phyloP scores from a whole-genome alignment of 1,284 basidiomycete genomes.

The Neonothopanus nambi region DNA sequence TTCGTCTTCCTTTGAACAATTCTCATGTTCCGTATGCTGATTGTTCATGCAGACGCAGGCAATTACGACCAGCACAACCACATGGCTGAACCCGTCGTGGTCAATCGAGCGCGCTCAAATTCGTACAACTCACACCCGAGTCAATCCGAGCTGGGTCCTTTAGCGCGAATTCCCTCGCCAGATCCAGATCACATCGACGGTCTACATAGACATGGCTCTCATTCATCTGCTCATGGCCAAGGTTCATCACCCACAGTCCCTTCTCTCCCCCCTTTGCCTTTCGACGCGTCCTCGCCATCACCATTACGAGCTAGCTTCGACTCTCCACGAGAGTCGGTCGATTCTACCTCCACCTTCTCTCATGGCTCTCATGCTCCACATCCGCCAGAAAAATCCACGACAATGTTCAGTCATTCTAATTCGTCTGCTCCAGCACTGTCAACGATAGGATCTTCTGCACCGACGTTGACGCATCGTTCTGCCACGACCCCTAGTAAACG shows the following conservation, averaged over 20 bases:
- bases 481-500: slow-evolving; percentile 71
- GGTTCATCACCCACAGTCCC: slow-evolving; percentile 32
- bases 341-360: slow-evolving; percentile 15
- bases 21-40: slow-evolving; percentile 12
- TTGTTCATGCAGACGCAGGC: slow-evolving; percentile 49
- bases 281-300: slow-evolving; percentile 41
- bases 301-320: slow-evolving; percentile 12
- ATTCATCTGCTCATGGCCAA: slow-evolving; percentile 42
- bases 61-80: slow-evolving; percentile 62
- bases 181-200: slow-evolving; percentile 88
- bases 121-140: slow-evolving; percentile 70
- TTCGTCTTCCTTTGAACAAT: slow-evolving; percentile 42
- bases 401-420: slow-evolving; percentile 76
- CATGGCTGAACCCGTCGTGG: slow-evolving; percentile 44
- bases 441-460: slow-evolving; percentile 43
- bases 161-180: slow-evolving; percentile 76
- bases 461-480: slow-evolving; percentile 59
- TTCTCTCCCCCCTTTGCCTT: slow-evolving; percentile 62
- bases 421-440: slow-evolving; percentile 89
- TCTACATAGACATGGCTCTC: slow-evolving; percentile 63
- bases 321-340: slow-evolving; percentile 27
- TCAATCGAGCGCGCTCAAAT: slow-evolving; percentile 68
- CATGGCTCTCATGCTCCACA: slow-evolving; percentile 23
- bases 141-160: slow-evolving; percentile 63
- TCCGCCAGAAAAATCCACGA: slow-evolving; percentile 20